phyloP scores from a whole-genome alignment of 495 filamentous ascomycete genomes.

The Penicillium paradoxum region DNA sequence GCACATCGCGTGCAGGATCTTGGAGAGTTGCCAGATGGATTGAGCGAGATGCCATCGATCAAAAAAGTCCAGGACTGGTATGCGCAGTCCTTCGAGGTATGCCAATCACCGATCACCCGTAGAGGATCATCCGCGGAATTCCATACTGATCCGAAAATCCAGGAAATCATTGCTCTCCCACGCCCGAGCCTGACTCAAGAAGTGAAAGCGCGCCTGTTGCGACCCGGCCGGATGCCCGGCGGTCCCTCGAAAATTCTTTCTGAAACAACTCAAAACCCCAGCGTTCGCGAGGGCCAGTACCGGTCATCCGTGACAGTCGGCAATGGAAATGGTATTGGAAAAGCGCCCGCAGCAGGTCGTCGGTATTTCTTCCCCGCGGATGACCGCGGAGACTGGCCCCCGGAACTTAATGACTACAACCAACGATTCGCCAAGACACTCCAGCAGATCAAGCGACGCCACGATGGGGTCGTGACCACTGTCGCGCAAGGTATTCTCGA shows the following conservation, averaged over 20 bases:
- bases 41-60: constrained; percentile 98
- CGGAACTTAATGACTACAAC: constrained; percentile 92
- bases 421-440: constrained; percentile 78
- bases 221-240: constrained; percentile 59
- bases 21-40: constrained; percentile 85
- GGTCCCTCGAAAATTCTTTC: constrained; percentile 62
- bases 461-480: constrained; percentile 96
- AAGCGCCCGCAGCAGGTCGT: constrained; percentile 40
- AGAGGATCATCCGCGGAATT: constrained; percentile 1
- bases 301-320: constrained; percentile 56
- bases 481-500: constrained; percentile 92
- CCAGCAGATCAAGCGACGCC: constrained; percentile 88
- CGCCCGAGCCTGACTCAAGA: constrained; percentile 72
- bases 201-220: constrained; percentile 71
- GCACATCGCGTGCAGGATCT: constrained; percentile 95
- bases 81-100: constrained; percentile 97
- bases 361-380: constrained; percentile 92
- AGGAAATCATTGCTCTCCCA: constrained; percentile 88
- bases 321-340: constrained; percentile 47
- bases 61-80: constrained; percentile 96
- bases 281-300: constrained; percentile 82
- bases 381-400: constrained; percentile 84
- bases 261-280: constrained; percentile 83
- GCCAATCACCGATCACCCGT: constrained; percentile 11
- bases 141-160: constrained; percentile 3